Evolutionary conservation across 495 filamentous ascomycete genomes (phyloP).

Genomic region (Penicillium odoratum): DNA sequence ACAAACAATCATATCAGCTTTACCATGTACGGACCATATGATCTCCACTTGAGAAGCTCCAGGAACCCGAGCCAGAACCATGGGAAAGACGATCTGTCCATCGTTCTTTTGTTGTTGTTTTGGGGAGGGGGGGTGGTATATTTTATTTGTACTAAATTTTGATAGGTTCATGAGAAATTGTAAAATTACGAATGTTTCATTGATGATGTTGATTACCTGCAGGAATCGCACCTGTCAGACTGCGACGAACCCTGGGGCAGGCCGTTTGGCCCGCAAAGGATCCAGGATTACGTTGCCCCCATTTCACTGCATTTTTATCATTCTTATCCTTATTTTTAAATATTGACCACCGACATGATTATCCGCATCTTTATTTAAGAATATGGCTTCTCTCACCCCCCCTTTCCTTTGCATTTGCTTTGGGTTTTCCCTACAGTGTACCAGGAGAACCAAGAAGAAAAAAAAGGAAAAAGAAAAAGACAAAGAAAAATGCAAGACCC

Average conservation of each 20-base stretch:
- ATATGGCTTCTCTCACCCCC: neutral
- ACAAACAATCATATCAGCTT: conserved; percentile 1
- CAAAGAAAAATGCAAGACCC: neutral
- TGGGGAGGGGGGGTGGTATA: too few relatives aligned
- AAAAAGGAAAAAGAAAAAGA: neutral
- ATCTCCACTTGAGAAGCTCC: conserved; percentile 14
- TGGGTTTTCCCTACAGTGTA: conserved; percentile 3
- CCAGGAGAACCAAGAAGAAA: neutral
- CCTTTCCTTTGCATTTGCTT: neutral
- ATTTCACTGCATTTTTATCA: neutral
- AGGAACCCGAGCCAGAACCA: conserved; percentile 24
- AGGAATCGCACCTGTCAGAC: conserved; percentile 25
- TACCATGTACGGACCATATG: neutral
- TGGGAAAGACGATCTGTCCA: conserved; percentile 18
- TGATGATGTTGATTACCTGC: conserved; percentile 16
- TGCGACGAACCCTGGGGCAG: conserved; percentile 32
- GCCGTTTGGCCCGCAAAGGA: conserved; percentile 29
- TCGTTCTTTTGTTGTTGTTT: conserved; percentile 10
- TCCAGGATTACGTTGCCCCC: conserved; percentile 13
- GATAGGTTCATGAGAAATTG: neutral
- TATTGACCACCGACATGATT: neutral
- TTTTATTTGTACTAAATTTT: neutral
- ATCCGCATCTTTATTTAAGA: neutral
- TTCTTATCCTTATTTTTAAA: neutral
- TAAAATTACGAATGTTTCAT: conserved; percentile 8